Base-by-base conservation (phyloP, 768 basidiomycete species). In the Hypsizygus marmoreus region DNA sequence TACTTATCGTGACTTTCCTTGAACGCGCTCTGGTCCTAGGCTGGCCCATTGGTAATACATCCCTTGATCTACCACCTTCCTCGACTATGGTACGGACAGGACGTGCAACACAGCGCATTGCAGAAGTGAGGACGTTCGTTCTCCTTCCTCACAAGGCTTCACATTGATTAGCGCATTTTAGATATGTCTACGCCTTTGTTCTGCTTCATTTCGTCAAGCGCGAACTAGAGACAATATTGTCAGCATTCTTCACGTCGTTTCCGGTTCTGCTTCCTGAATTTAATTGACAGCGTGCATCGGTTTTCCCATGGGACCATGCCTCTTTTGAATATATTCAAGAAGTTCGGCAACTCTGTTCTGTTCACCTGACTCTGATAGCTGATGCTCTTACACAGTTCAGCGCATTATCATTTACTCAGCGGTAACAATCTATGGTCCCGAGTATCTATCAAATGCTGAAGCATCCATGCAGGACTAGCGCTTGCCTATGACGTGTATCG, bases 301-400 rank as follows among this genome's bases (percentile, higher is more conserved):
- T 98, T 97, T 76, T 97, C 94, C 23, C 82, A 93, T 67, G 88
- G 84, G 1, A 97, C 95, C 0, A 95, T 98, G 89, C 97, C 95
- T 1, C 67, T 86, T 47, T 59, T 61, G 48, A 90, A 92, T 61
- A 79, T 98, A 26, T 85, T 95, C 73, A 88, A 86, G 65, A 99
- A 99, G 95, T 97, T 44, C 22, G 79, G 55, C 20, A 19, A 24
- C 16, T 34, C 24, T 17, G 54, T 13, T 19, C 13, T 8, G 12
- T 26, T 25, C 20, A 7, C 6, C 25, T 14, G 5, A 17, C 6
- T 17, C 9, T 23, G 25, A 23, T 6, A 35, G 13, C 13, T 12
- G 31, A 47, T 38, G 23, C 23, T 39, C 16, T 13, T 17, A 2
- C 48, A 8, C 54, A 98, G 95, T 68, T 97, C 88, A 6, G 75